Percentiles rank a stretch among this genome's conserved stretches.
phyloP scores from a whole-genome alignment of 371 early-diverging fungal species.

The Chytridium lagenaria region DNA sequence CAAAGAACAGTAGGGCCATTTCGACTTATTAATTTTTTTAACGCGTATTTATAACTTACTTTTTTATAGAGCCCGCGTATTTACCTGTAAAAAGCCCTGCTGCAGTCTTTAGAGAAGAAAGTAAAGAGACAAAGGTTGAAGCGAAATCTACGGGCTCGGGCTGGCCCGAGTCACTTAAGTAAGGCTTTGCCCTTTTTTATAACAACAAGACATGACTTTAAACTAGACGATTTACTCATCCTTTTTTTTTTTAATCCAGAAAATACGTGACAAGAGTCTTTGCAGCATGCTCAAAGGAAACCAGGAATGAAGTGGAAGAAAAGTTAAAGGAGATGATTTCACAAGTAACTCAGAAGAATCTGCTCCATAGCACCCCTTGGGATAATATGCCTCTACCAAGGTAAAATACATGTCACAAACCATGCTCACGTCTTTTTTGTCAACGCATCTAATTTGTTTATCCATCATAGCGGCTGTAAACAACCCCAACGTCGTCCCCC shows the following conservation, averaged over 20 bases:
- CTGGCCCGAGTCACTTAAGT: conserved; percentile 32
- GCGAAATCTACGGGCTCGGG: conserved; percentile 4
- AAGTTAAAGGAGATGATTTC: conserved; percentile 65
- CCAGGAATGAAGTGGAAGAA: conserved; percentile 59
- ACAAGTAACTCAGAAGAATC: conserved; percentile 57
- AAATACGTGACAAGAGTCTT: conserved; percentile 70
- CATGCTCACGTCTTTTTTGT: too few species aligned
- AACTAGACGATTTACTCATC: too few species aligned
- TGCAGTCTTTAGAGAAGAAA: conserved; percentile 20
- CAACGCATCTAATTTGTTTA: too few species aligned
- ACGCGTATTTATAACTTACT: not conserved
- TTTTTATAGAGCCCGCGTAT: conserved; percentile 42
- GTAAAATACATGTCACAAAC: too few species aligned
- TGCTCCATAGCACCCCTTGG: conserved; percentile 70
- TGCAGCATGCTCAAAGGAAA: conserved; percentile 55
- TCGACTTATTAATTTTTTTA: not conserved
- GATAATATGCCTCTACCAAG: conserved; percentile 67
- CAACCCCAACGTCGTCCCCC: not conserved
- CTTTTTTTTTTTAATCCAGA: too few species aligned
- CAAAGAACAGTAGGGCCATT: conserved; percentile 22
- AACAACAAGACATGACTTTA: not conserved
- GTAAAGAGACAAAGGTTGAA: not conserved
- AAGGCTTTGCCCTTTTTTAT: not conserved
- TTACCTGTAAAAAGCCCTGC: conserved; percentile 34
- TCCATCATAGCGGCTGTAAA: too few species aligned